Base-by-base conservation (phyloP, 164 flowering plant genomes). In the Magnolia kwangsiensis region DNA sequence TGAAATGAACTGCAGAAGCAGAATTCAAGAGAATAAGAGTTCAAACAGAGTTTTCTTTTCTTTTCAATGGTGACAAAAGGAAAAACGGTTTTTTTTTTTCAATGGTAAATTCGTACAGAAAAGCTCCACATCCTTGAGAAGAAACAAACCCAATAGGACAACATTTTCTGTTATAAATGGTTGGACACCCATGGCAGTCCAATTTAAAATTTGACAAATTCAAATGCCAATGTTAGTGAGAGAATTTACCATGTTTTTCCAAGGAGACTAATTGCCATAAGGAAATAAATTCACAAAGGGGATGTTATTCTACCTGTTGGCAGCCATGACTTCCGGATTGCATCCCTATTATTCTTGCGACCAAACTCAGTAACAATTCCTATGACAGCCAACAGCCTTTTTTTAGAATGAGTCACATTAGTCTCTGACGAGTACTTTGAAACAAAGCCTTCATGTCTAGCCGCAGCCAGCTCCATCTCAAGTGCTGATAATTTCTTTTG, bases 241-340 rank as follows among this genome's bases (percentile, higher is more conserved):
- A 64, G 9, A 21, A 19, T 64, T 19, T 8, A 4, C n/a, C 24
- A 64, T 64, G 24, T 71, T 50, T 8, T 64, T 64, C 4, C 24
- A 68, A 16, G 27, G 45, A 19, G 1, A 16, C 66, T 66, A 23
- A 70, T 13, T 10, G 6, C 4, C n/a, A 63, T 0, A 63, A 4
- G 45, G 21, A 67, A 78, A 58, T 51, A 72, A 77, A 75, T 72
- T 71, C 74, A 82, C 63, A 51, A 76, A 74, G 59, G 64, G 37
- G 20, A 71, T 50, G 11, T 72, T 51, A 78, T 58, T 63, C 70
- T 90, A 93, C 99, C 99, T 74, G 87, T 84, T 81, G 91, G 89
- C 94, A 92, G 87, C 97, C 99, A 95, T 66, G 98, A 97, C 81
- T 83, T 90, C 67, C 99, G 89, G 70, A 95, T 87, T 18, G 97